Evolutionary conservation across 2,329 filamentous ascomycete species (phyloP).

Genomic region (Zelopaecilomyces penicillatus): DNA sequence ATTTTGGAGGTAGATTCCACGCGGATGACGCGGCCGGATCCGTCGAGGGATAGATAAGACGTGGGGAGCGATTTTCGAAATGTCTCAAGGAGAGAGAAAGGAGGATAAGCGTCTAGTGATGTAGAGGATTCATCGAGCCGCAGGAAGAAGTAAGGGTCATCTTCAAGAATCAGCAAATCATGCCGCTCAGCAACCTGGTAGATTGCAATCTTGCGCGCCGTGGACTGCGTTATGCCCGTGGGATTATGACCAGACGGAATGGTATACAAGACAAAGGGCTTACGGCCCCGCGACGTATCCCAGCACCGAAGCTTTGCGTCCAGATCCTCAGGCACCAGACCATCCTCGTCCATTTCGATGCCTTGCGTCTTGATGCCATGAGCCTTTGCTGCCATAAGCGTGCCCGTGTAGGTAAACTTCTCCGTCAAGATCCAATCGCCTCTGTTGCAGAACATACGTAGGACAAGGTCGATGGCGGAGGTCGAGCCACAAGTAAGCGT

Average conservation of each 20-base stretch:
- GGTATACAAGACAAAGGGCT: slow-evolving; percentile 44
- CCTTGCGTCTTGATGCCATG: slow-evolving; percentile 33
- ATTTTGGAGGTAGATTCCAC: slow-evolving; percentile 87
- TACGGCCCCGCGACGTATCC: slow-evolving; percentile 39
- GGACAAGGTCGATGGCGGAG: slow-evolving; percentile 56
- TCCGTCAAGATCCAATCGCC: slow-evolving; percentile 65
- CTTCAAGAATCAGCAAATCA: slow-evolving; percentile 73
- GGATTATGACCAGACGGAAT: slow-evolving; percentile 74
- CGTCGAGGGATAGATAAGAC: slow-evolving; percentile 26
- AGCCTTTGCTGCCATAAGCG: slow-evolving; percentile 17
- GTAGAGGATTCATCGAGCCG: slow-evolving; percentile 42
- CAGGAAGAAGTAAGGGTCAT: slow-evolving; percentile 83
- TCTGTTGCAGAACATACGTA: slow-evolving; percentile 52
- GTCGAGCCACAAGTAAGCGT: slow-evolving; percentile 60
- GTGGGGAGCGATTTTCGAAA: slow-evolving; percentile 8
- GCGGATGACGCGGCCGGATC: slow-evolving; percentile 63
- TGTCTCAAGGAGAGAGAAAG: not conserved
- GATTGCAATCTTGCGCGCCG: slow-evolving; percentile 55
- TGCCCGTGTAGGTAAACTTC: slow-evolving; percentile 39
- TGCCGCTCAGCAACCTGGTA: slow-evolving; percentile 70
- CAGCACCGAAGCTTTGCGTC: slow-evolving; percentile 57
- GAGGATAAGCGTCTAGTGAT: not conserved
- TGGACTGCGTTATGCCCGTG: slow-evolving; percentile 66
- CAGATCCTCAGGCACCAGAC: slow-evolving; percentile 52
- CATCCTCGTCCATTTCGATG: slow-evolving; percentile 58